Conservation (phyloP, 2,329 filamentous ascomycete genomes). For the Pyricularia pennisetigena region DNA sequence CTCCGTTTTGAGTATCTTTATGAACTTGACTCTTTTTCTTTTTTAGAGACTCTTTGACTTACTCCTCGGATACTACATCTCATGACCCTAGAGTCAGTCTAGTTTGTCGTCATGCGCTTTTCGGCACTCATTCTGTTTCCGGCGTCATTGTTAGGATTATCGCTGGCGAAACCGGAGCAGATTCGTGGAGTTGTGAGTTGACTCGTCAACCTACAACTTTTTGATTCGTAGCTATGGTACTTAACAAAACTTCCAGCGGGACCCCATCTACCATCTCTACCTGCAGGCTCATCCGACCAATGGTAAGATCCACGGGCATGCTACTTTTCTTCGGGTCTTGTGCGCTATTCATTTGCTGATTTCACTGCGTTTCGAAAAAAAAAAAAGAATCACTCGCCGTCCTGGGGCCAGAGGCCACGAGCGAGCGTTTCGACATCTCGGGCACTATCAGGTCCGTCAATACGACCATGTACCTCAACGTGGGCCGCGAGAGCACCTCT, state of each 20-base stretch:
- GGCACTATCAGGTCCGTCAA: conserved; percentile 38
- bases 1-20: background rate
- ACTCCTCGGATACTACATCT: background rate
- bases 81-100: too few relatives aligned
- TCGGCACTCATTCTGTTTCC: background rate
- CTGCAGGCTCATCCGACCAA: conserved; percentile 35
- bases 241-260: conserved; percentile 10
- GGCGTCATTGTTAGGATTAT: background rate
- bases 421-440: conserved; percentile 38
- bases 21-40: background rate
- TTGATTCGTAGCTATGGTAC: too few relatives aligned
- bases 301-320: conserved; percentile 14
- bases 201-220: background rate
- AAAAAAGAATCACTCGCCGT: conserved; percentile 31
- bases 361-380: conserved; percentile 11
- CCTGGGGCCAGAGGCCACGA: conserved; percentile 38
- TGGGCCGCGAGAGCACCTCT: conserved; percentile 31
- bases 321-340: background rate
- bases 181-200: conserved; percentile 8
- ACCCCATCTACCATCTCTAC: conserved; percentile 42
- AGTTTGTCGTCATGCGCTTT: background rate
- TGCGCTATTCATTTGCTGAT: background rate
- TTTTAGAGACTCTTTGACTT: too few relatives aligned
- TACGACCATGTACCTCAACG: conserved; percentile 36
- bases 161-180: conserved; percentile 10